These are phyloP conservation scores for Yamadazyma laniorum DNA, from an alignment of 805 yeast genomes.

Conservation along the genomic window DNA sequence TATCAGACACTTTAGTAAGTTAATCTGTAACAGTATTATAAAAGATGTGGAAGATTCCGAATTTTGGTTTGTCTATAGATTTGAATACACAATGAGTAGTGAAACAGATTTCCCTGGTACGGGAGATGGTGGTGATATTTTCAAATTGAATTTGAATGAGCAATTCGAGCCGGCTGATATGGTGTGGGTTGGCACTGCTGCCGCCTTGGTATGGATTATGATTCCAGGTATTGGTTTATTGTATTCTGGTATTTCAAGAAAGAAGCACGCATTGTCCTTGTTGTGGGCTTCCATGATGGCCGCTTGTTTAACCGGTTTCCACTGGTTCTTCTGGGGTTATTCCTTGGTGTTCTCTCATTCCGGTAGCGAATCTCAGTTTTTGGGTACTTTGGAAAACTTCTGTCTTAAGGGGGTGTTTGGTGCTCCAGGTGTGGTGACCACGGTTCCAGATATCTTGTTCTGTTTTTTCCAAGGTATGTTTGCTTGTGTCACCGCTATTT, in stretches of 20 bases:
- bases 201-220: slow-evolving; percentile 90
- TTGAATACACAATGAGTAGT: too few species aligned
- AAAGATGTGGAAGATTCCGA: too few species aligned
- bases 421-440: slow-evolving; percentile 61
- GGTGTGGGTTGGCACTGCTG: slow-evolving; percentile 82
- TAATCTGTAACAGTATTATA: too few species aligned
- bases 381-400: slow-evolving; percentile 81
- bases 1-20: too few species aligned
- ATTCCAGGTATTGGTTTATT: slow-evolving; percentile 93
- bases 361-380: slow-evolving; percentile 56
- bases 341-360: slow-evolving; percentile 79
- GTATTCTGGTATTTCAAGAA: slow-evolving; percentile 91
- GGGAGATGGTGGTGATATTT: slow-evolving; percentile 80
- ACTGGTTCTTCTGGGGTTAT: slow-evolving; percentile 99
- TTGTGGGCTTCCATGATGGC: slow-evolving; percentile 95
- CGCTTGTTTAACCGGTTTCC: slow-evolving; percentile 77
- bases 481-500: slow-evolving; percentile 87
- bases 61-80: too few species aligned
- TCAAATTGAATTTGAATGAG: slow-evolving; percentile 67
- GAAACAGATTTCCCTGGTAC: slow-evolving; percentile 48
- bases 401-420: slow-evolving; percentile 81
- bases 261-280: slow-evolving; percentile 91
- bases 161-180: slow-evolving; percentile 73
- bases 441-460: slow-evolving; percentile 88
- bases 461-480: slow-evolving; percentile 96